Base-by-base conservation (phyloP, 768 basidiomycete genomes). In the Rubroboletus satanas region DNA sequence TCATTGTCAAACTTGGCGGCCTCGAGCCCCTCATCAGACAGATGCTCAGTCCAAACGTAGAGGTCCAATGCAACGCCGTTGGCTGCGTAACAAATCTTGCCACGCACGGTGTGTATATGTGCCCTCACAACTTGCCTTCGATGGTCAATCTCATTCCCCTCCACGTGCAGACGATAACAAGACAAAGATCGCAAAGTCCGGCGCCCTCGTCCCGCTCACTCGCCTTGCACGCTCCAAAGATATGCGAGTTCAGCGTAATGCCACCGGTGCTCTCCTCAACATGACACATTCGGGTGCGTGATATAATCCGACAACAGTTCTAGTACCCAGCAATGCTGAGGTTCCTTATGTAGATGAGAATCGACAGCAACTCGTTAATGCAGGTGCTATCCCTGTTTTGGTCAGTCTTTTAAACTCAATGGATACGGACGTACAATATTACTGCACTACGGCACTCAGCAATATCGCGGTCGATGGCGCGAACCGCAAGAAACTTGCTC, bases 391-490 rank as follows among this genome's bases (percentile, higher is more conserved):
- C 55, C 97, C 97, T 15, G 97, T 99, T 31, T 82, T 96, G 11
- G 97, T 99, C 61, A 88, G 88, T 66, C 79, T 99, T 33, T 78
- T 99, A 58, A 97, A 95, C 68, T 94, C 92, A 6, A 85, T 90
- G 45, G 97, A 99, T 70, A 99, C 97, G n/a, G 97, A 99, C 67
- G 97, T 99, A 2, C 97, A 99, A 71, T 99, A 99, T 67, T 99
- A 99, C 70, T 99, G 97, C 73, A 99, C 97, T 7, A 99, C 97
- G 12, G 97, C 97, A 7, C 74, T 99, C 63, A 94, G 91, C 70
- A 99, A 99, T 67, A 99, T 99, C 61, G 97, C 97, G 33, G 97
- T 99, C 7, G 97, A 99, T 74, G 90, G 93, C 85, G 62, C 57
- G 71, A 99, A 98, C 73, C 80, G 97, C 62, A 95, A 94, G 80